These are phyloP conservation scores for Gossypium herbaceum DNA, from an alignment of 345 rosid species.

Conservation along the genomic window DNA sequence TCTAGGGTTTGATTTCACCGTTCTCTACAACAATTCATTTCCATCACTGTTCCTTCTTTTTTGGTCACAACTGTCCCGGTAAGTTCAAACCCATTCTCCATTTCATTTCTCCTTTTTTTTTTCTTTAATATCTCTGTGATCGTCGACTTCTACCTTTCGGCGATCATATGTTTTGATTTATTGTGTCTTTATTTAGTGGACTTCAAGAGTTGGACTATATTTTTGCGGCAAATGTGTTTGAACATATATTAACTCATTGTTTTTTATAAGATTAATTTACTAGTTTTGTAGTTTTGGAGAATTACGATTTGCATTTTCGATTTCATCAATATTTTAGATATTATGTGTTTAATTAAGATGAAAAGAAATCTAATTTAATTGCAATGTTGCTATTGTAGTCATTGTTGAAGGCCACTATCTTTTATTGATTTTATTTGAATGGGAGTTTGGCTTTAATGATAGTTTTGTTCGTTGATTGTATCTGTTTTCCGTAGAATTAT, in stretches of 20 bases:
- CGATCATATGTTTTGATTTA: neutral
- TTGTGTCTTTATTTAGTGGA: neutral
- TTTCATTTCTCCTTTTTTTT: neutral
- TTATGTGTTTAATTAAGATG: neutral
- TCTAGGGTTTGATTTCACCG: constrained; percentile 6
- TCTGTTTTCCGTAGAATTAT: neutral
- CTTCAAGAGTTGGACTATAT: too few relatives aligned
- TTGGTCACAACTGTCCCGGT: neutral
- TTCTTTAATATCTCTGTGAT: neutral
- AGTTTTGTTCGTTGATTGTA: neutral
- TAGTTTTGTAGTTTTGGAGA: neutral
- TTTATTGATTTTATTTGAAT: neutral
- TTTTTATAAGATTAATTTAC: neutral
- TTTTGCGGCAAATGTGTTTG: neutral
- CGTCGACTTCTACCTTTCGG: neutral
- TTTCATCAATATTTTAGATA: neutral
- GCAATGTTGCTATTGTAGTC: neutral
- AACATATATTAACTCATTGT: neutral
- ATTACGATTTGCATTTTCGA: neutral
- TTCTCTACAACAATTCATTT: neutral
- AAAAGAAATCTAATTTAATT: neutral
- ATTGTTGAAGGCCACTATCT: neutral
- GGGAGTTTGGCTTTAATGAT: neutral
- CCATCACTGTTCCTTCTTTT: neutral
- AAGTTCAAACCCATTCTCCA: neutral